Evolutionary conservation across 805 yeast genomes (phyloP), one percentile per base, ranked within the genome.

Genomic region (Pichia californica): DNA sequence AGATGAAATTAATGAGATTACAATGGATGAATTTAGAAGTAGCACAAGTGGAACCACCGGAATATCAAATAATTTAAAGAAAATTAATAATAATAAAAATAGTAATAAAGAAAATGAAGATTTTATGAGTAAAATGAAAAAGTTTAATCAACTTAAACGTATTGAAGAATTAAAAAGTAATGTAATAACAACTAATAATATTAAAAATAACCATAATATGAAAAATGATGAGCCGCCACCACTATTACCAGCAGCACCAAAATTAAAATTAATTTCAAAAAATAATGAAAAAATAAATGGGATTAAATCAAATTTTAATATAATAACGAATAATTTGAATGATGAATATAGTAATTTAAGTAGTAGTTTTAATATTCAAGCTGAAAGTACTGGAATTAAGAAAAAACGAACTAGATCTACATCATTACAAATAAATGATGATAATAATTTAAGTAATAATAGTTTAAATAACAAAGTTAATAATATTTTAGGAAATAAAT

Each of bases 281-380:
- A 23, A 23, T 23, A 23, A 3, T 23, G 25, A 9, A 23, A 23
- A 23, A 7, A 23, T 7, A 6, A 21, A 21, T 6, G 7, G 8
- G 8, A 8, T 21, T 21, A 21, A 21, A 7, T 7, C 6, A 7
- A 23, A 23, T 23, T 7, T 7, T 14, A 7, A n/a, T 19, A 32
- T 3, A 8, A 35, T 10, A 25, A 16, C 9, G n/a, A 25, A 11
- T 16, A 35, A 25, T 16, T 11, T 6, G 23, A 25, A 5, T 15
- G 25, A 9, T 15, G 10, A 4, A 14, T 19, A n/a, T 18, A n/a
- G 3, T 16, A 26, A 14, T 18, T 11, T 5, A 16, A 25, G 20
- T 29, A 29, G 36, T 23, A 40, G 38, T 27, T 40, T 36, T 18
- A 36, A 25, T 19, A 41, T 41, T 16, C 41, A 41, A 23, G 45